These are phyloP conservation scores for Breynia disticha DNA, from an alignment of 441 rosid genomes.

Conservation along the genomic window DNA sequence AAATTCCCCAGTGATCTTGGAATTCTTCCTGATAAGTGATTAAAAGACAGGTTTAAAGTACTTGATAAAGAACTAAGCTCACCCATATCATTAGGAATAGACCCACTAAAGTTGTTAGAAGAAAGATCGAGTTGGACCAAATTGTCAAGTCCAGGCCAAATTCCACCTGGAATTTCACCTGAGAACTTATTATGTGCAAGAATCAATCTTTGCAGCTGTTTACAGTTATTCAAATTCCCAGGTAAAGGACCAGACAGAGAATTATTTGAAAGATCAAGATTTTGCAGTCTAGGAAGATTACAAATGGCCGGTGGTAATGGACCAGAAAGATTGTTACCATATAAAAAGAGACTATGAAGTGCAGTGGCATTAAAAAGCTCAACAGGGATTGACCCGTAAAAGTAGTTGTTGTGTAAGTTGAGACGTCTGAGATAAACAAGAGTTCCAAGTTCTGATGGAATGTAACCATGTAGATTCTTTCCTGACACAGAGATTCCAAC, in stretches of 20 bases:
- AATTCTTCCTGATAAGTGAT: constrained; percentile 58
- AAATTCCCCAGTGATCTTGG: constrained; percentile 68
- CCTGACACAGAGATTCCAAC: constrained; percentile 64
- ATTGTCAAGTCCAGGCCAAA: constrained; percentile 62
- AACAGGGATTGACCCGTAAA: constrained; percentile 61
- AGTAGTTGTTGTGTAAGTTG: constrained; percentile 60
- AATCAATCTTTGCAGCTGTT: constrained; percentile 64
- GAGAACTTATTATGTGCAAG: constrained; percentile 53
- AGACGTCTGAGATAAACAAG: constrained; percentile 67
- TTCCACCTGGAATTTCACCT: constrained; percentile 55
- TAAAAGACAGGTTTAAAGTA: constrained; percentile 68
- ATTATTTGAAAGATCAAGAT: constrained; percentile 70
- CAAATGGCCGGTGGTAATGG: constrained; percentile 66
- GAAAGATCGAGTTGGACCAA: constrained; percentile 79
- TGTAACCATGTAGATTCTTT: constrained; percentile 58
- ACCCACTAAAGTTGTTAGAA: constrained; percentile 49
- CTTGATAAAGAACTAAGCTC: constrained; percentile 53
- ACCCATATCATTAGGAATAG: constrained; percentile 58
- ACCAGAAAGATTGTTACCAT: constrained; percentile 78
- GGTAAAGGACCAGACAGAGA: constrained; percentile 68
- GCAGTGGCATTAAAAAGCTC: constrained; percentile 80
- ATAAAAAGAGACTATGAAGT: constrained; percentile 67
- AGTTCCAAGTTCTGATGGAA: constrained; percentile 81
- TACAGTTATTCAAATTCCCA: constrained; percentile 43
- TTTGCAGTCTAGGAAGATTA: constrained; percentile 58